phyloP scores from a whole-genome alignment of 441 rosid genomes.

The Oxalis stricta region DNA sequence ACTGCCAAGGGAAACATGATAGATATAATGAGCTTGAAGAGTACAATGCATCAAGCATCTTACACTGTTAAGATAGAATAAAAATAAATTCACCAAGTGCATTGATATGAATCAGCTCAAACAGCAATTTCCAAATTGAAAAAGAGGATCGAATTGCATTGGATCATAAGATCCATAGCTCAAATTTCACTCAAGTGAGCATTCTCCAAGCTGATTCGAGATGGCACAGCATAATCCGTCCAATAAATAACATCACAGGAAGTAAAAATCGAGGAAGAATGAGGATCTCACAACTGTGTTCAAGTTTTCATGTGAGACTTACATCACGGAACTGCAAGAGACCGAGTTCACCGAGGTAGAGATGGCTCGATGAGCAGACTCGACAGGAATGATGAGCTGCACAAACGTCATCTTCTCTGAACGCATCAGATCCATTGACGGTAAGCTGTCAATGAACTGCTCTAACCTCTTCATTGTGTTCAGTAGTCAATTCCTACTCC shows the following conservation, averaged over 20 bases:
- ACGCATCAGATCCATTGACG: constrained; percentile 96
- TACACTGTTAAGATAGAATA: neutral
- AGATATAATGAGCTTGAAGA: too few relatives aligned
- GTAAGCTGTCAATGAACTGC: constrained; percentile 48
- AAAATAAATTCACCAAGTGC: too few relatives aligned
- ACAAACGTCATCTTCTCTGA: constrained; percentile 92
- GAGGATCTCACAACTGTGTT: too few relatives aligned
- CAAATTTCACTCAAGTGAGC: too few relatives aligned
- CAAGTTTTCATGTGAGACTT: constrained; percentile 31
- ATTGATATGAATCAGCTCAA: too few relatives aligned
- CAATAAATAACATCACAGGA: too few relatives aligned
- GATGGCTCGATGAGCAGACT: constrained; percentile 81
- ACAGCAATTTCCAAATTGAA: neutral
- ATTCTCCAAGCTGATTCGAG: too few relatives aligned
- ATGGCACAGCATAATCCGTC: too few relatives aligned
- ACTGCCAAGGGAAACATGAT: constrained; percentile 31
- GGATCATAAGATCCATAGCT: too few relatives aligned
- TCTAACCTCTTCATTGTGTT: constrained; percentile 26
- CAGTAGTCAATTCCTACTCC: too few relatives aligned
- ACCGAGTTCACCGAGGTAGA: constrained; percentile 94
- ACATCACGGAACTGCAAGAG: constrained; percentile 91
- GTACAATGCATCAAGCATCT: neutral
- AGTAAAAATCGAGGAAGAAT: too few relatives aligned
- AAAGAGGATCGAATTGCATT: too few relatives aligned
- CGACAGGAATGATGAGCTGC: constrained; percentile 89